Percentiles rank a stretch among this genome's conserved stretches.
Evolutionary conservation across 306 rosid genomes (phyloP).

Genomic region (Adenanthera pavonina): DNA sequence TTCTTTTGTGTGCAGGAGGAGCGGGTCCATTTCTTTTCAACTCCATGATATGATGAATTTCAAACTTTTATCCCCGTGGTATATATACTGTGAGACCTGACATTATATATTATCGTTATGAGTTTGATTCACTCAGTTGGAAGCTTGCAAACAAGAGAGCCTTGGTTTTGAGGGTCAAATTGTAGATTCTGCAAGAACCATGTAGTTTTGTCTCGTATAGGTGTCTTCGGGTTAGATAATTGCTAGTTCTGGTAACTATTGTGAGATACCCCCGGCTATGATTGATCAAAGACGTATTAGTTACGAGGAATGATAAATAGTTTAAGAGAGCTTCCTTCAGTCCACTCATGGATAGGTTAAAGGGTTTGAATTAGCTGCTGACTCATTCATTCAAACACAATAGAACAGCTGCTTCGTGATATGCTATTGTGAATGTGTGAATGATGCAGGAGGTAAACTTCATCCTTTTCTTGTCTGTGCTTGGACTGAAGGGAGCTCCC

Average conservation of each 20-base stretch:
- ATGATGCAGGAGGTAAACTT: slow-evolving; percentile 87
- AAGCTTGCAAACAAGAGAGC: not conserved
- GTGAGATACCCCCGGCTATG: too few species aligned
- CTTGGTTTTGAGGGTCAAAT: not conserved
- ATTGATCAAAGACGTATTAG: too few species aligned
- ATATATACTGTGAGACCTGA: not conserved
- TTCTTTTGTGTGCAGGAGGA: not conserved
- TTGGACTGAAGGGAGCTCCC: slow-evolving; percentile 99
- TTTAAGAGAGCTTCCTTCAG: slow-evolving; percentile 89
- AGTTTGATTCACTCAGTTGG: not conserved
- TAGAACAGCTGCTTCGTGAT: slow-evolving; percentile 45
- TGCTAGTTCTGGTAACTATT: not conserved
- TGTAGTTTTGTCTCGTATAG: not conserved
- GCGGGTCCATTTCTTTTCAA: not conserved
- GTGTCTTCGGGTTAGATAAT: not conserved
- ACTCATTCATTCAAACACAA: slow-evolving; percentile 94
- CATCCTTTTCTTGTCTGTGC: slow-evolving; percentile 73
- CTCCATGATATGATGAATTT: not conserved
- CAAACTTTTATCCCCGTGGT: not conserved
- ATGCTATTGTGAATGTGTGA: slow-evolving; percentile 83
- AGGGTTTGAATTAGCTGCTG: slow-evolving; percentile 85
- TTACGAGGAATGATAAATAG: slow-evolving; percentile 28
- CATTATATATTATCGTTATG: not conserved
- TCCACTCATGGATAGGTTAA: slow-evolving; percentile 82
- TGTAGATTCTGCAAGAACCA: not conserved